Conservation (phyloP, 2,329 filamentous ascomycete genomes). For the Hypoxylon sp. region DNA sequence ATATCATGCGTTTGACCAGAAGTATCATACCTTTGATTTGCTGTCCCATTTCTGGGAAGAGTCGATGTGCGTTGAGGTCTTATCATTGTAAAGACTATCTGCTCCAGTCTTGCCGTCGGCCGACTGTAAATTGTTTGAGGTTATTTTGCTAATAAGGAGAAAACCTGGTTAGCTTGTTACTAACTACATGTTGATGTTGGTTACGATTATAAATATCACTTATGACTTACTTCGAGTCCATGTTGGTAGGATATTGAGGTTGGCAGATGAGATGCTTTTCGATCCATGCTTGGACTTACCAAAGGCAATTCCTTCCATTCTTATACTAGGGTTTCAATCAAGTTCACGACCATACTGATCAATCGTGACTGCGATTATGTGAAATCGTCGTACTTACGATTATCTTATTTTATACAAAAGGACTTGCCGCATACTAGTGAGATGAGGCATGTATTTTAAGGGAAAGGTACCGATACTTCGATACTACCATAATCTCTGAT, state of each 20-base stretch:
- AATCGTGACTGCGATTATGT: slow-evolving; percentile 1
- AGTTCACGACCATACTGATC: neutral
- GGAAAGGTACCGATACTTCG: neutral
- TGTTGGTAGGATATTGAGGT: neutral
- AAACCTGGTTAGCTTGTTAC: no score
- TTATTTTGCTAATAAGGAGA: no score
- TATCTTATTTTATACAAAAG: neutral
- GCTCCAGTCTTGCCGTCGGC: neutral
- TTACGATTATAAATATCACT: neutral
- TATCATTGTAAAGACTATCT: no score
- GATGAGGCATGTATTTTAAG: no score
- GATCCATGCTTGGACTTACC: neutral
- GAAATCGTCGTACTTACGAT: neutral
- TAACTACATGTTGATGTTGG: no score
- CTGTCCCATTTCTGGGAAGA: neutral
- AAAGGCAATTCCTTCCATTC: neutral
- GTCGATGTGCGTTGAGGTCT: no score
- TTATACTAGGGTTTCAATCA: neutral
- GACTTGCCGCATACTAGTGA: no score
- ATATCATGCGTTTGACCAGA: neutral
- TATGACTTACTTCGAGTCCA: neutral
- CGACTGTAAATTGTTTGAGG: neutral
- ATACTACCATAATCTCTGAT: neutral
- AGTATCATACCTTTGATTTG: neutral
- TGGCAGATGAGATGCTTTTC: neutral